Conservation (phyloP, 2,329 filamentous ascomycete genomes). For the Fusarium citri region DNA sequence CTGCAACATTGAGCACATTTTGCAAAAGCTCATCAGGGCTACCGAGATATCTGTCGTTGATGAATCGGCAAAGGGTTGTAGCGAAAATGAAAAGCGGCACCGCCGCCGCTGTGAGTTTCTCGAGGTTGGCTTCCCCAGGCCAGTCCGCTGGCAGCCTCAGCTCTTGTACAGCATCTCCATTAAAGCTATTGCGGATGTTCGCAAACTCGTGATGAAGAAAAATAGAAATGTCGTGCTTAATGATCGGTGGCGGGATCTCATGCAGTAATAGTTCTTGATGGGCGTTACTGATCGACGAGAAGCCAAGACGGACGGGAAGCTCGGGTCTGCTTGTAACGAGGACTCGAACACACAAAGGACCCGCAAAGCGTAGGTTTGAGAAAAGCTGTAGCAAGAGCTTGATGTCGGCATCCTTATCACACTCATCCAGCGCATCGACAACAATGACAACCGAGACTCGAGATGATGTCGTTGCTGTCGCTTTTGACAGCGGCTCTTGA, state of each 20-base stretch:
- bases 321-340: background rate
- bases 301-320: background rate
- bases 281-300: background rate
- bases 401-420: background rate
- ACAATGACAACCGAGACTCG: background rate
- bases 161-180: background rate
- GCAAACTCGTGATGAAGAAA: background rate
- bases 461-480: no score
- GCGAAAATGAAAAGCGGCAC: background rate
- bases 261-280: background rate
- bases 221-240: background rate
- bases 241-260: background rate
- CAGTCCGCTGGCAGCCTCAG: background rate
- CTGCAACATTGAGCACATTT: slow-evolving; percentile 31
- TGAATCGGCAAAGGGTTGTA: background rate
- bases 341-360: background rate
- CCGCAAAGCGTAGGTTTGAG: background rate
- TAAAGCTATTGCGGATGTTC: background rate
- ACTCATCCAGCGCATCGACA: background rate
- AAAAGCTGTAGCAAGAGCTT: background rate
- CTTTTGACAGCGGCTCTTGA: background rate
- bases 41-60: background rate
- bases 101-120: background rate
- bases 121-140: background rate
- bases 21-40: background rate